Base-by-base conservation (phyloP, 805 yeast genomes). In the Pichia scutulata region DNA sequence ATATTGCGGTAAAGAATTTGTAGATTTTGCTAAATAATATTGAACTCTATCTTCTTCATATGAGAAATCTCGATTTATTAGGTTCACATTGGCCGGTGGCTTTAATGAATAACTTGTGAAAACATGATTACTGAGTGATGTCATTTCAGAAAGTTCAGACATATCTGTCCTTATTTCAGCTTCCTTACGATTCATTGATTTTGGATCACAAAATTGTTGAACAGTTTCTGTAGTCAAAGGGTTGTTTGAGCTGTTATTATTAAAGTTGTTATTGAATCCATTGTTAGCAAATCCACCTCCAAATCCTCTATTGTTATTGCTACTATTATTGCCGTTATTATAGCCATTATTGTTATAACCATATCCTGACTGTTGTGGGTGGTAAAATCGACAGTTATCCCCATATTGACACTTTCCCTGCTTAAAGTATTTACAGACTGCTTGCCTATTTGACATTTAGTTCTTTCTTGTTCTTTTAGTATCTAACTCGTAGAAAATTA, bases 11-110 rank as follows among this genome's bases (percentile, higher is more conserved):
- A 74, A 23, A 0, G 60, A 59, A 50, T 73, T 73, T 16, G 60
- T 60, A 4, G 64, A 58, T 43, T 59, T 65, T 0, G 82, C 78
- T 47, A 72, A 71, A 53, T 68, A 63, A 52, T 66, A 77, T 52
- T 73, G 72, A 47, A 73, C 63, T 49, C 85, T 63, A 19, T 70
- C 64, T 56, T 81, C 85, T 52, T 80, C 85, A 22, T 65, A 67
- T 0, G 84, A 78, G 22, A 73, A 60, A 53, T 81, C 85, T 57
- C 86, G 65, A 1, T 74, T 77, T 2, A 65, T 55, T 9, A 81
- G 57, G 56, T 76, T 78, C 43, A 70, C 68, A 9, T 70, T 69
- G 0, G 78, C 77, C 1, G 81, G 81, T 3, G 61, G 59, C 1
- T 69, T 71, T n/a, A 76, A 58, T 24, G 84, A 78, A 60, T 74